phyloP scores from a whole-genome alignment of 2,329 filamentous ascomycete genomes.

The Penicillium sp. region DNA sequence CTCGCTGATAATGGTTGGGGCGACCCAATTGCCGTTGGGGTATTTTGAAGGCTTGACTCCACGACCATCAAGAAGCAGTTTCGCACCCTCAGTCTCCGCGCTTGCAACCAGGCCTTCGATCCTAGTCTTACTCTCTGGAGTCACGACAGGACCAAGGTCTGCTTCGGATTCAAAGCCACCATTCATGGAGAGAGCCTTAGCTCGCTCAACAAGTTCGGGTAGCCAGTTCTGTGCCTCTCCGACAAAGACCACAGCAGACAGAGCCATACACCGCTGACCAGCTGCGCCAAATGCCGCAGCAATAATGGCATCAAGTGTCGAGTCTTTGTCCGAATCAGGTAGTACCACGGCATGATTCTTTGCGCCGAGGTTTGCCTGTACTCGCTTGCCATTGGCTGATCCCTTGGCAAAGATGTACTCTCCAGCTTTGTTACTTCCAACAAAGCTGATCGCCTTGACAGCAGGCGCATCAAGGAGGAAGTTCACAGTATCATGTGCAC shows the following conservation, averaged over 20 bases:
- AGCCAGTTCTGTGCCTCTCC: constrained; percentile 64
- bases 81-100: constrained; percentile 61
- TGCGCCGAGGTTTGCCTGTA: constrained; percentile 68
- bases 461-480: constrained; percentile 65
- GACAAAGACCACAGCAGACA: constrained; percentile 37
- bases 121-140: constrained; percentile 57
- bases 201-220: constrained; percentile 57
- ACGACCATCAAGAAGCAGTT: constrained; percentile 54
- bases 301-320: constrained; percentile 63
- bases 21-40: constrained; percentile 8
- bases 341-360: constrained; percentile 69
- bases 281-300: constrained; percentile 68
- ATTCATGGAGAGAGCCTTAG: constrained; percentile 57
- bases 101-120: constrained; percentile 59
- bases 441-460: constrained; percentile 66
- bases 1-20: constrained; percentile 61
- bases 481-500: constrained; percentile 54
- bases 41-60: neutral
- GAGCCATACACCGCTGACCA: constrained; percentile 68
- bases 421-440: constrained; percentile 65
- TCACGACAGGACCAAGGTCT: constrained; percentile 61
- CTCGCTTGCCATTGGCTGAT: constrained; percentile 64
- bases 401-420: constrained; percentile 65
- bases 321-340: constrained; percentile 68
- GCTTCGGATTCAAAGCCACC: constrained; percentile 60